Base-by-base conservation (phyloP, 2,329 filamentous ascomycete species). In the Sporothrix humicola region DNA sequence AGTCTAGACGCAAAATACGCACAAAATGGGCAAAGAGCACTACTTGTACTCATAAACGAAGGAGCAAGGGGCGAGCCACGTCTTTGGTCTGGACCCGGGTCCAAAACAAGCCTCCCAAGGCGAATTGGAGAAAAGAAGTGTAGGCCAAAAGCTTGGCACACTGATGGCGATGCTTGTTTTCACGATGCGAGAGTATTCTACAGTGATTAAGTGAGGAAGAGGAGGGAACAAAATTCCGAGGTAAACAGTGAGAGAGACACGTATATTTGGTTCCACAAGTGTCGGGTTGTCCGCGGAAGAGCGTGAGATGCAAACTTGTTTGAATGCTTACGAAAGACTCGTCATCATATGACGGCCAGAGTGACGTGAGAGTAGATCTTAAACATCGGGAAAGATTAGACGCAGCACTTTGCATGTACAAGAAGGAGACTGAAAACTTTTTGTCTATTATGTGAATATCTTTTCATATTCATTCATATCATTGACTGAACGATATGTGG, bases 371-470 rank as follows among this genome's bases (percentile, higher is more conserved):
- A 63, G 44, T 37, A 37, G 31, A 37, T 37, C 31, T 54, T 54
- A 6, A 10, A 42, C 37, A 9, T 26, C 58, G 13, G 13, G 26
- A 42, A 31, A 61, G 7, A 15, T 20, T 17, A 8, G 2, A 20
- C 10, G 1, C 10, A 3, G 46, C 15, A 13, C 46, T 48, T 48
- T 26, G 23, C 23, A 26, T 48, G 44, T 54, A 54, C 50, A 54
- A 54, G 52, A 54, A 20, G 15, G 10, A 17, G 50, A 17, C n/a
- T 9, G 52, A 10, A 54, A 54, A 54, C 52, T 54, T 54, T 54
- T 54, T 54, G 52, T 54, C 52, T 54, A 54, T 54, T 44, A 63
- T 63, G n/a, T 20, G 23, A 31, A 59, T 59, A 37, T 61, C 37
- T 26, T 59, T 31, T 15, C 59, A 63, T 23, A 65, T 46, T 59